These are phyloP conservation scores for Bondarzewia mesenterica DNA, from an alignment of 1,284 basidiomycete genomes.

Conservation along the genomic window DNA sequence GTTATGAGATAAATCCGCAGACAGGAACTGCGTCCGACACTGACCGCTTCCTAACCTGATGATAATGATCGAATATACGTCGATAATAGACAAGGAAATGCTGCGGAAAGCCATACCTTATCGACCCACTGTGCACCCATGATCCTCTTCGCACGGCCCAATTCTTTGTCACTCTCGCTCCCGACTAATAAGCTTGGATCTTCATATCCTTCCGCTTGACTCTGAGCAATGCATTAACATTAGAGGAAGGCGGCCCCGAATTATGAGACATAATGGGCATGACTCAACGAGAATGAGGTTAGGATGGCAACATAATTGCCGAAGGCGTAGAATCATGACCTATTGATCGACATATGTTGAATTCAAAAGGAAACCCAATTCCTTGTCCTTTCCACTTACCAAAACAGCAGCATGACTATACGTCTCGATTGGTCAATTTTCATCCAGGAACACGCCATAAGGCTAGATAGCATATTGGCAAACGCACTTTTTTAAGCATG, in stretches of 20 bases:
- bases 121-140: slow-evolving; percentile 48
- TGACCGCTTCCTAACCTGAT: slow-evolving; percentile 32
- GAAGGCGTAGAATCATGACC: slow-evolving; percentile 60
- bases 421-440: too few relatives aligned
- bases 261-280: too few relatives aligned
- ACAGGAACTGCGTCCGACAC: background rate
- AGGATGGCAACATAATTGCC: slow-evolving; percentile 62
- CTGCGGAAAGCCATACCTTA: slow-evolving; percentile 28
- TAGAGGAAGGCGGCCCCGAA: too few relatives aligned
- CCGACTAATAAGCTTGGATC: slow-evolving; percentile 43
- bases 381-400: too few relatives aligned
- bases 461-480: too few relatives aligned
- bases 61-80: background rate
- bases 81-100: background rate
- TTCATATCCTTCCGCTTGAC: slow-evolving; percentile 34
- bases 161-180: slow-evolving; percentile 43
- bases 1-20: too few relatives aligned
- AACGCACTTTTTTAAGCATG: slow-evolving; percentile 51
- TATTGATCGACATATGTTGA: slow-evolving; percentile 13
- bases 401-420: slow-evolving; percentile 42
- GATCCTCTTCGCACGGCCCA: slow-evolving; percentile 43
- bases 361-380: background rate
- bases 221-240: too few relatives aligned
- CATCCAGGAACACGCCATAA: too few relatives aligned
- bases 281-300: slow-evolving; percentile 54